Evolutionary conservation across 129 eudicot genomes (phyloP).

Genomic region (Centaurea solstitialis): DNA sequence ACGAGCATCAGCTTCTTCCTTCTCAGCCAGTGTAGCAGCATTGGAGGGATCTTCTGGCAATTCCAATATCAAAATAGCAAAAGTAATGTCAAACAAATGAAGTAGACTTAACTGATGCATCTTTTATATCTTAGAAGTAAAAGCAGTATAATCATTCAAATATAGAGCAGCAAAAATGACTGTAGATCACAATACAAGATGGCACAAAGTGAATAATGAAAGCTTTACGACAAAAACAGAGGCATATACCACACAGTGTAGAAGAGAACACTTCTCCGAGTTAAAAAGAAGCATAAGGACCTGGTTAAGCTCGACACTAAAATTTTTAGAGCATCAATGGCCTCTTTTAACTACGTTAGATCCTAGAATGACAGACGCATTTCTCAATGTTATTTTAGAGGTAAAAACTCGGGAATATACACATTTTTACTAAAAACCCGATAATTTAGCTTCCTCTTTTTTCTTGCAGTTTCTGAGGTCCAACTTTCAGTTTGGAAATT

Average conservation of each 20-base stretch:
- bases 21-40: constrained; percentile 64
- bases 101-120: background rate
- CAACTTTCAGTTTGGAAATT: background rate
- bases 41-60: constrained; percentile 50
- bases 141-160: constrained; percentile 4
- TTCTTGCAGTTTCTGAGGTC: background rate
- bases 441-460: background rate
- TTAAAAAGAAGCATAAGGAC: background rate
- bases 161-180: constrained; percentile 3
- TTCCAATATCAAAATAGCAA: constrained; percentile 16
- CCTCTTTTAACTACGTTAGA: background rate
- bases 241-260: constrained; percentile 1
- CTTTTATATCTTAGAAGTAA: background rate
- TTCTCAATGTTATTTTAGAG: background rate
- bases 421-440: background rate
- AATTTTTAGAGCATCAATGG: background rate
- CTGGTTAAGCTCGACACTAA: background rate
- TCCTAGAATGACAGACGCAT: background rate
- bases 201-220: background rate
- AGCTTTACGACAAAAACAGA: background rate
- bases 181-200: background rate
- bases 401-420: background rate
- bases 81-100: constrained; percentile 6
- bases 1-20: constrained; percentile 87
- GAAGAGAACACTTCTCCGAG: background rate